Percentiles rank a stretch among this genome's conserved stretches.
These are phyloP conservation scores for Exophiala alcalophila DNA, from an alignment of 2,329 filamentous ascomycete genomes.

Conservation along the genomic window DNA sequence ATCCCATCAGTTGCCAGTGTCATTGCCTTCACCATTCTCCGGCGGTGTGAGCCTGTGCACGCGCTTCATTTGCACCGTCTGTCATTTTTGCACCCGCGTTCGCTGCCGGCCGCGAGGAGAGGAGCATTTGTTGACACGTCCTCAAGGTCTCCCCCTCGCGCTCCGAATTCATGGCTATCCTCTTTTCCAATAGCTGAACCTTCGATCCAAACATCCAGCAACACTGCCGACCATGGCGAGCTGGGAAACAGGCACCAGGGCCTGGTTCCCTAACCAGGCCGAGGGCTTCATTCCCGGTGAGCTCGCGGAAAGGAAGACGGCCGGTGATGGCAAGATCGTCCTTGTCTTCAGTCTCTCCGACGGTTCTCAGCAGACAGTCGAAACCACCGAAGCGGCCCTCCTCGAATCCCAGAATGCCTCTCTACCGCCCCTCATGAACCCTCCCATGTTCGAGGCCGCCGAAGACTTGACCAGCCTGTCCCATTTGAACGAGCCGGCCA, in stretches of 20 bases:
- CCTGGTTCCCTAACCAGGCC: conserved; percentile 93
- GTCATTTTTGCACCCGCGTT: conserved; percentile 12
- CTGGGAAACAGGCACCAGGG: conserved; percentile 84
- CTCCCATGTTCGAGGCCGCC: conserved; percentile 94
- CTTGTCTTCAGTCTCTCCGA: conserved; percentile 79
- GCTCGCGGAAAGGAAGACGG: conserved; percentile 76
- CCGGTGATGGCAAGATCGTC: conserved; percentile 75
- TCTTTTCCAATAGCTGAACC: conserved; percentile 23
- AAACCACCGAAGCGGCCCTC: conserved; percentile 73
- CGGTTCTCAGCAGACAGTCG: conserved; percentile 75
- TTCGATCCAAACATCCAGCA: conserved; percentile 29
- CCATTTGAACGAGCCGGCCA: conserved; percentile 96
- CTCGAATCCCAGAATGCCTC: conserved; percentile 67
- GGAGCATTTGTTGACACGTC: conserved; percentile 22
- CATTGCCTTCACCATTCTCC: neutral
- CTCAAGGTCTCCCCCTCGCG: conserved; percentile 11
- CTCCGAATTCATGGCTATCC: conserved; percentile 25
- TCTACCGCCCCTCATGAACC: conserved; percentile 94
- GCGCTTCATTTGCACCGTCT: no score
- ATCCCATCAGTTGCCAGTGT: conserved; percentile 5
- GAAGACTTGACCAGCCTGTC: conserved; percentile 97
- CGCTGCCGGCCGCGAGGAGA: neutral
- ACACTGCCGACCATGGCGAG: conserved; percentile 82
- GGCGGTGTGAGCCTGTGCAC: no score
- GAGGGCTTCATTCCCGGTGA: conserved; percentile 98